A percentile compares a stretch with the other conserved stretches of the same genome.
phyloP scores from a whole-genome alignment of 2,329 filamentous ascomycete genomes.

The Fusarium temperatum region DNA sequence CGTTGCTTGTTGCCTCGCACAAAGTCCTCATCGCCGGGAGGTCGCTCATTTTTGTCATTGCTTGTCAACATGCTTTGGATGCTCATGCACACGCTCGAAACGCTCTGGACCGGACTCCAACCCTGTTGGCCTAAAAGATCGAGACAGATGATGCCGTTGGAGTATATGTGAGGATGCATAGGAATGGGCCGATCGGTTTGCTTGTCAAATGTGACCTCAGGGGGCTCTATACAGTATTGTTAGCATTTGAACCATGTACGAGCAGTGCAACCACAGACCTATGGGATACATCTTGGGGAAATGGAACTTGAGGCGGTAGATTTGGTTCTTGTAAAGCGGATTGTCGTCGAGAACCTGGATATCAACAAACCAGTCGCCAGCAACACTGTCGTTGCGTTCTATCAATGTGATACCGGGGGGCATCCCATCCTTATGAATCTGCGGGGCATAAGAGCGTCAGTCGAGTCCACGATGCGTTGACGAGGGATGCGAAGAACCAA shows the following conservation, averaged over 20 bases:
- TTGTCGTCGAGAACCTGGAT: conserved; percentile 91
- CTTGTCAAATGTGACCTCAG: conserved; percentile 89
- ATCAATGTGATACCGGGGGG: conserved; percentile 81
- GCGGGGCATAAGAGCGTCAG: conserved; percentile 32
- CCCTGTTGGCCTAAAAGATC: conserved; percentile 88
- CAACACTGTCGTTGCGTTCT: conserved; percentile 79
- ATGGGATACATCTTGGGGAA: conserved; percentile 91
- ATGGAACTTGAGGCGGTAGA: conserved; percentile 85
- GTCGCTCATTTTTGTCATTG: conserved; percentile 90
- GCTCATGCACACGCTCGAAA: conserved; percentile 96
- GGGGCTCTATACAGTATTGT: conserved; percentile 71
- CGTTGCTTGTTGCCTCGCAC: conserved; percentile 80
- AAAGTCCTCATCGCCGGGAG: conserved; percentile 90
- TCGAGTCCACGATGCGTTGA: not conserved
- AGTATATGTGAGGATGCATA: conserved; percentile 97
- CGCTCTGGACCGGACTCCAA: conserved; percentile 97
- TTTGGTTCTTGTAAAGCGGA: conserved; percentile 83
- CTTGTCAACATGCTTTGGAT: conserved; percentile 98
- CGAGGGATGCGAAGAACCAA: conserved; percentile 38
- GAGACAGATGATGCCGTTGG: conserved; percentile 97
- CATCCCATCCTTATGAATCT: conserved; percentile 64
- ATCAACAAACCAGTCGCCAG: conserved; percentile 85
- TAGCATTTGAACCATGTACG: not conserved
- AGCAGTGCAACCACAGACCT: conserved; percentile 60
- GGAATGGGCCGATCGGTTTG: conserved; percentile 76